Evolutionary conservation across 2,329 filamentous ascomycete species (phyloP).

Genomic region (Dendrostoma leiphaemia): DNA sequence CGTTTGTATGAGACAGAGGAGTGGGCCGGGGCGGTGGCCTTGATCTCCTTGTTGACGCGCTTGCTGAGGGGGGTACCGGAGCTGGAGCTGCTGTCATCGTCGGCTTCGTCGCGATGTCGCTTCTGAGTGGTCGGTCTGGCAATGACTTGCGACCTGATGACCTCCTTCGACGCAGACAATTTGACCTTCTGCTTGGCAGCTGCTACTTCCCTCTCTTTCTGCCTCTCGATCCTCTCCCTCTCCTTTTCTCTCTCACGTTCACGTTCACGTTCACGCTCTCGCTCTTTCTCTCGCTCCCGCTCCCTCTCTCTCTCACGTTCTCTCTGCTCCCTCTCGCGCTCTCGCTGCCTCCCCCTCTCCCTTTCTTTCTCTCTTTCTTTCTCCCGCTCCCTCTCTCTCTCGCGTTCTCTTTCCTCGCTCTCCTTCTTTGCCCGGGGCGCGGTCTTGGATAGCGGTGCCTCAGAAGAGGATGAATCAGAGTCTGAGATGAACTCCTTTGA

Average conservation of each 20-base stretch:
- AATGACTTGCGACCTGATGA: conserved; percentile 27
- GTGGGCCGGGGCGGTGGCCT: conserved; percentile 17
- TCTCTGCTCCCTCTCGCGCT: not conserved
- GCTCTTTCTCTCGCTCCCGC: not conserved
- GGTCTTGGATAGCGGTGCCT: conserved; percentile 40
- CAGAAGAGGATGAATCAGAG: conserved; percentile 54
- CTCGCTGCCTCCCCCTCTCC: not conserved
- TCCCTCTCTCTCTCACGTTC: not conserved
- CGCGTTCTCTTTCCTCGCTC: conserved; percentile 8
- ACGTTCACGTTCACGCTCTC: conserved; percentile 6
- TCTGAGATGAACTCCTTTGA: conserved; percentile 58
- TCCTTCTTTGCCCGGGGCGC: conserved; percentile 25
- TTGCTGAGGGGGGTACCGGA: conserved; percentile 58
- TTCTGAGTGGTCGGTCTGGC: conserved; percentile 39
- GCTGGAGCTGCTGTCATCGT: conserved; percentile 58
- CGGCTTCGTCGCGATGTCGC: conserved; percentile 47
- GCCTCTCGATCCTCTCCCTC: conserved; percentile 20
- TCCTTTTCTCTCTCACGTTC: conserved; percentile 21
- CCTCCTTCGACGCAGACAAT: conserved; percentile 32
- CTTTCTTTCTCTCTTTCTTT: not conserved
- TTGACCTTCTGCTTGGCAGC: conserved; percentile 35
- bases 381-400: conserved; percentile 5
- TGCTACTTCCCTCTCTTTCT: conserved; percentile 26
- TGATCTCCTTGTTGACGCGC: conserved; percentile 48
- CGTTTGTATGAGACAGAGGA: conserved; percentile 16